Evolutionary conservation across 1,139 yeast species (phyloP).

Genomic region (Geotrichum siamense): DNA sequence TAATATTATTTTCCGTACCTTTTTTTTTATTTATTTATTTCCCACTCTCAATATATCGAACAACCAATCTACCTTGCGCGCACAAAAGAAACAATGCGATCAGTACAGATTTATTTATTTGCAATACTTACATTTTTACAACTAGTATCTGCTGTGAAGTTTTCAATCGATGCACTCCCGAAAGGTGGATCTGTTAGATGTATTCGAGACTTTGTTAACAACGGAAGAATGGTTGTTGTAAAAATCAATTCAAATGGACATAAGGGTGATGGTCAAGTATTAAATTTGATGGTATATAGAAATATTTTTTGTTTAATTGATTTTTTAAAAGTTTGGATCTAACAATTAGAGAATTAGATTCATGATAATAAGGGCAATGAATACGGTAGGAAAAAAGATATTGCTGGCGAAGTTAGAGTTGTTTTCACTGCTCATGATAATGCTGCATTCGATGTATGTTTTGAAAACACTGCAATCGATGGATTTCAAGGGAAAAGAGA

Average conservation of each 20-base stretch:
- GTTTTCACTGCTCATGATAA: slow-evolving; percentile 80
- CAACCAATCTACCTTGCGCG: neutral
- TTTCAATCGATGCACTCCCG: slow-evolving; percentile 32
- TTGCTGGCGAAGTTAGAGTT: slow-evolving; percentile 57
- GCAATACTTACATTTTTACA: slow-evolving; percentile 21
- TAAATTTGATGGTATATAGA: slow-evolving; percentile 41
- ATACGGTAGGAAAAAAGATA: slow-evolving; percentile 36
- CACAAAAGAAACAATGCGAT: slow-evolving; percentile 2
- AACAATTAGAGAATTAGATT: slow-evolving; percentile 22
- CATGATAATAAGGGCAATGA: slow-evolving; percentile 37
- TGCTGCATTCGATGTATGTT: slow-evolving; percentile 86
- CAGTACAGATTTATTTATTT: slow-evolving; percentile 15
- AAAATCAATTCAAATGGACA: slow-evolving; percentile 66
- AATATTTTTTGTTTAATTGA: neutral
- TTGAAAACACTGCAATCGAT: slow-evolving; percentile 52
- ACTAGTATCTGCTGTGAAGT: slow-evolving; percentile 30
- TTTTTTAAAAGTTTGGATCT: neutral
- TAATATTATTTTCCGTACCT: neutral
- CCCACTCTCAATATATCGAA: neutral
- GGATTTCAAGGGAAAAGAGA: slow-evolving; percentile 37
- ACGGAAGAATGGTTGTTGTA: slow-evolving; percentile 79
- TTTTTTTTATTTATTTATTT: neutral
- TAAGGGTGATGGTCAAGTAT: slow-evolving; percentile 76
- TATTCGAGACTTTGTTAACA: slow-evolving; percentile 81
- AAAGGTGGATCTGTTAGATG: slow-evolving; percentile 47